Conservation (phyloP, 2,329 filamentous ascomycete species). For the Hymenoscyphus linearis region DNA sequence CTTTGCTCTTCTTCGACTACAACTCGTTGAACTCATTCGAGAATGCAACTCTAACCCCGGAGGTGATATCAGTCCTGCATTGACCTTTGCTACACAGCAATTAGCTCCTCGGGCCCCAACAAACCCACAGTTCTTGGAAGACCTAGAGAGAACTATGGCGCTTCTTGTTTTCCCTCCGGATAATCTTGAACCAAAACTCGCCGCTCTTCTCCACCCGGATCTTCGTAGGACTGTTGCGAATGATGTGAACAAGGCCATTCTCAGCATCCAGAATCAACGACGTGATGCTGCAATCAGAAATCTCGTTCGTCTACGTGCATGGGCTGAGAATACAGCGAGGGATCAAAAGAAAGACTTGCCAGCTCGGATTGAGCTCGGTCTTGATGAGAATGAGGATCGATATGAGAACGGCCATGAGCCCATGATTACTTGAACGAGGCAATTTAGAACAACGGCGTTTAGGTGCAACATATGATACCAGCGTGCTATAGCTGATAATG, state of each 20-base stretch:
- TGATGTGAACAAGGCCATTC: constrained; percentile 82
- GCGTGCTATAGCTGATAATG: neutral
- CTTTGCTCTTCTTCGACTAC: constrained; percentile 82
- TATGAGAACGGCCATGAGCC: constrained; percentile 25
- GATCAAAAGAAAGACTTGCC: constrained; percentile 32
- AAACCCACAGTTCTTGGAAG: constrained; percentile 74
- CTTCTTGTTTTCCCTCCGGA: constrained; percentile 85
- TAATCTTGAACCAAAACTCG: constrained; percentile 68
- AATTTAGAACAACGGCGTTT: neutral
- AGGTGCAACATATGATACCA: neutral
- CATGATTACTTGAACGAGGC: constrained; percentile 26
- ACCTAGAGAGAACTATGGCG: constrained; percentile 89
- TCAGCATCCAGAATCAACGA: constrained; percentile 65
- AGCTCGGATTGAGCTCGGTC: constrained; percentile 27
- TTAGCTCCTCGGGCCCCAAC: constrained; percentile 82
- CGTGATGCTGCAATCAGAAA: constrained; percentile 78
- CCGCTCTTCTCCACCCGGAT: constrained; percentile 70
- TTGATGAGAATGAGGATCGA: constrained; percentile 20
- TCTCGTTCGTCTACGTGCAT: constrained; percentile 75
- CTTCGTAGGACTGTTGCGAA: constrained; percentile 80
- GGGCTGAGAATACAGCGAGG: constrained; percentile 58
- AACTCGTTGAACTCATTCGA: constrained; percentile 90
- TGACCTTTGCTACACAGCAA: constrained; percentile 83
- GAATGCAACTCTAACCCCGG: constrained; percentile 59
- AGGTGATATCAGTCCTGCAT: constrained; percentile 66